phyloP scores from a whole-genome alignment of 345 rosid genomes.

The Salix viminalis region DNA sequence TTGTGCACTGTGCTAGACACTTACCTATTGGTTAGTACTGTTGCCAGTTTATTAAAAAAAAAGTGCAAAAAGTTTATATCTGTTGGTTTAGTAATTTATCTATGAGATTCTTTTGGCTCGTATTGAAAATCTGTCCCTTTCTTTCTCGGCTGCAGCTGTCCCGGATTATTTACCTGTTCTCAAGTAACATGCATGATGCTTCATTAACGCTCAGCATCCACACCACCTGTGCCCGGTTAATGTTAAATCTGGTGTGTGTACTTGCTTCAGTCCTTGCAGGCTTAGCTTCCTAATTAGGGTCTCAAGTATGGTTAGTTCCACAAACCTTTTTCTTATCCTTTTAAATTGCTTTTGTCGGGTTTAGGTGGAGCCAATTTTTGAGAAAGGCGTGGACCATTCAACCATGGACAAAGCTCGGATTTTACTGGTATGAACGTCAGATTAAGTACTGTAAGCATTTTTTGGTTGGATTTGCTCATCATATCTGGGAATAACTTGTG shows the following conservation, averaged over 20 bases:
- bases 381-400: slow-evolving; percentile 88
- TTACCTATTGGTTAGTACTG: not conserved
- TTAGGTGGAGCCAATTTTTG: slow-evolving; percentile 98
- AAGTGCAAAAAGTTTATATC: not conserved
- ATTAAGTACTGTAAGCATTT: slow-evolving; percentile 5
- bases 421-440: slow-evolving; percentile 57
- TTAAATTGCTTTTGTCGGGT: slow-evolving; percentile 18
- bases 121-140: slow-evolving; percentile 1
- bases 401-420: slow-evolving; percentile 97
- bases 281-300: slow-evolving; percentile 6
- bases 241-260: slow-evolving; percentile 83
- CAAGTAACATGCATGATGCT: slow-evolving; percentile 98
- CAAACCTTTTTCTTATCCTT: slow-evolving; percentile 8
- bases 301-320: slow-evolving; percentile 9
- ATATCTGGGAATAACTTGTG: slow-evolving; percentile 15
- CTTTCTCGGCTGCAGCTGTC: slow-evolving; percentile 62
- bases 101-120: not conserved
- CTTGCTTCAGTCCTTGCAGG: slow-evolving; percentile 7
- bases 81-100: not conserved
- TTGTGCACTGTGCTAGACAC: too few relatives aligned
- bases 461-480: slow-evolving; percentile 11
- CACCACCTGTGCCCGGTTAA: slow-evolving; percentile 94
- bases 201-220: slow-evolving; percentile 91
- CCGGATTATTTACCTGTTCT: slow-evolving; percentile 88
- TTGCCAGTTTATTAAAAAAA: not conserved